Evolutionary conservation across 148 eudicot species (phyloP).

Genomic region (Vaccinium corymbosum): DNA sequence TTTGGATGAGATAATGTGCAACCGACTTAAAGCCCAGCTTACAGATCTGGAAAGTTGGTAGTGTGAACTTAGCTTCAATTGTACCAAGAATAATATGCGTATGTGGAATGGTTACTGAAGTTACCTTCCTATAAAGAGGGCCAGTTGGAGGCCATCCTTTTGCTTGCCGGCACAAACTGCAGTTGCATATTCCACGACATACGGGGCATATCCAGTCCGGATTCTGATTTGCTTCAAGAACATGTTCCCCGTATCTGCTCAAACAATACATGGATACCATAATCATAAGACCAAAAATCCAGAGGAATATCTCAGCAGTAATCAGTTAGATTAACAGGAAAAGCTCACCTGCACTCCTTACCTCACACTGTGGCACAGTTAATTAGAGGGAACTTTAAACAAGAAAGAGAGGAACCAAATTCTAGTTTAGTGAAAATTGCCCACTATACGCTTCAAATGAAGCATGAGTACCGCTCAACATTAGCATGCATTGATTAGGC

Average conservation of each 20-base stretch:
- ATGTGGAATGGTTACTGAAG: not conserved
- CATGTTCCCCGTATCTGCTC: slow-evolving; percentile 89
- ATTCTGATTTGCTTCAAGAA: slow-evolving; percentile 75
- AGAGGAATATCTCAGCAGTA: not conserved
- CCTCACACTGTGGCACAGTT: not conserved
- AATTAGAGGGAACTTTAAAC: not conserved
- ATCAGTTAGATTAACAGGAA: not conserved
- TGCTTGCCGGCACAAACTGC: slow-evolving; percentile 87
- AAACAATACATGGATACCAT: not conserved
- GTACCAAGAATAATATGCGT: too few relatives aligned
- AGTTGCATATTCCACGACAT: slow-evolving; percentile 96
- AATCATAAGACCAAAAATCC: not conserved
- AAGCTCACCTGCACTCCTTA: not conserved
- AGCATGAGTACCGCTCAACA: not conserved
- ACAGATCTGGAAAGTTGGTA: slow-evolving; percentile 41
- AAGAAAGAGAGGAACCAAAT: not conserved
- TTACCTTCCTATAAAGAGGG: slow-evolving; percentile 57
- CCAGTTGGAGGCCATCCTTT: slow-evolving; percentile 96
- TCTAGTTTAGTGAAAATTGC: not conserved
- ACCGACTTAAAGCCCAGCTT: slow-evolving; percentile 78
- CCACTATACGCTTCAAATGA: not conserved
- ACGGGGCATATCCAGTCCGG: slow-evolving; percentile 87
- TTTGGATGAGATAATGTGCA: slow-evolving; percentile 82
- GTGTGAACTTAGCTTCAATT: not conserved
- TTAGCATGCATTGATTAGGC: not conserved